Base-by-base conservation (phyloP, 306 rosid genomes). In the Vachellia pachyceras region DNA sequence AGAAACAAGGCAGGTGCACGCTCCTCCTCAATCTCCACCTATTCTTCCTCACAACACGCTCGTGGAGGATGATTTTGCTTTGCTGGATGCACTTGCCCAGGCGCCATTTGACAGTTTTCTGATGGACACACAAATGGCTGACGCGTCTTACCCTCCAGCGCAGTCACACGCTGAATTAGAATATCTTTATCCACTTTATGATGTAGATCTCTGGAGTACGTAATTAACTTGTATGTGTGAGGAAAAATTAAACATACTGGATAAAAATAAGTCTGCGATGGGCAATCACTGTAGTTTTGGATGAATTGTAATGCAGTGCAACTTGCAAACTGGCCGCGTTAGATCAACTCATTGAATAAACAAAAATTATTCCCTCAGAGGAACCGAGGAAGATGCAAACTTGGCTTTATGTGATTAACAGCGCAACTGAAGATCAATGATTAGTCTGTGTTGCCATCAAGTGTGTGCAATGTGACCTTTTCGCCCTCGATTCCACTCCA, bases 201-300 rank as follows among this genome's bases (percentile, higher is more conserved):
- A 72, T 6, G 7, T 5, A 3, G 79, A 64, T 11, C 52, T 77
- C 7, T 82, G 85, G 85, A 8, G 3, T 6, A n/a, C 55, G 11
- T 7, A 18, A 22, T 58, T 7, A 18, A 22, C 46, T 58, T 10
- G 12, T 8, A 45, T 18, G 14, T 1, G 20, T 5, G 25, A 67
- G 15, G 49, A 10, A 18, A 17, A 17, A 50, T 29, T 29, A 18
- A 17, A 18, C 25, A 20, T 57, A 3, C 7, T n/a, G n/a, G n/a
- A 35, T 15, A 17, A 49, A 15, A 49, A 3, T 18, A 3, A 14
- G 14, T 49, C 7, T 15, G 55, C 55, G 2, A 4, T 45, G 37
- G 55, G 39, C 5, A 29, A 60, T 58, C 36, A 58, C 10, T 58
- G 3, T 49, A 49, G n/a, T 8, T 3, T 57, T 57, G 2, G 35